A percentile compares a stretch with the other conserved stretches of the same genome.
phyloP scores from a whole-genome alignment of 768 basidiomycete species.

The Lactarius hengduanensis region DNA sequence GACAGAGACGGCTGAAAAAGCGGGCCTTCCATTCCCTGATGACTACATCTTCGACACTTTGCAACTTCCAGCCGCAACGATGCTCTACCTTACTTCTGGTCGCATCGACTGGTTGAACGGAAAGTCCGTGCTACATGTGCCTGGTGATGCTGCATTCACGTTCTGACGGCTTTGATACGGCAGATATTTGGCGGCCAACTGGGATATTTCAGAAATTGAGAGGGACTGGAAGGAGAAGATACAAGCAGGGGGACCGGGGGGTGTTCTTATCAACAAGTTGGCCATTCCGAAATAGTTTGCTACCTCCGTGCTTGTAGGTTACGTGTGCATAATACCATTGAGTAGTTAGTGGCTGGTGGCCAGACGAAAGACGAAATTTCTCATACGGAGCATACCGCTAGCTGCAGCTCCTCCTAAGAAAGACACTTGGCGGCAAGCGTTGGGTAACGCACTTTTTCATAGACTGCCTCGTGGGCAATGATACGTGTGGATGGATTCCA shows the following conservation, averaged over 20 bases:
- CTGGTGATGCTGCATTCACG: not conserved
- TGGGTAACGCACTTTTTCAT: not conserved
- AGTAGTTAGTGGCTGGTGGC: too few relatives aligned
- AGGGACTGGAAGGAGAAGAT: not conserved
- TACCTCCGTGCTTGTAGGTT: too few relatives aligned
- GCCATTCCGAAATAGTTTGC: not conserved
- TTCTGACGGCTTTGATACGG: not conserved
- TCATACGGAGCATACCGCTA: too few relatives aligned
- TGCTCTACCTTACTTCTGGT: slow-evolving; percentile 12
- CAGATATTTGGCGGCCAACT: not conserved
- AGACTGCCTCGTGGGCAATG: not conserved
- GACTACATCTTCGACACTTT: not conserved
- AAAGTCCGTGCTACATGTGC: not conserved
- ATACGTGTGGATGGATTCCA: not conserved
- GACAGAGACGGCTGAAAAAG: not conserved
- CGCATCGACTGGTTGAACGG: not conserved
- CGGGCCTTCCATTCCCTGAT: not conserved
- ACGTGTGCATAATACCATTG: too few relatives aligned
- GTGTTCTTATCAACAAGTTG: not conserved
- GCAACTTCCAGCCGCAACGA: slow-evolving; percentile 1
- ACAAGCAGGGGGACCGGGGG: not conserved
- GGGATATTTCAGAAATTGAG: not conserved
- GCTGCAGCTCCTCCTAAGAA: too few relatives aligned
- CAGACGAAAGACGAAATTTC: too few relatives aligned
- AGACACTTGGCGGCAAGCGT: not conserved